A percentile compares a stretch with the other conserved stretches of the same genome.
phyloP scores from a whole-genome alignment of 257 asterid genomes.

The Penstemon barbatus region DNA sequence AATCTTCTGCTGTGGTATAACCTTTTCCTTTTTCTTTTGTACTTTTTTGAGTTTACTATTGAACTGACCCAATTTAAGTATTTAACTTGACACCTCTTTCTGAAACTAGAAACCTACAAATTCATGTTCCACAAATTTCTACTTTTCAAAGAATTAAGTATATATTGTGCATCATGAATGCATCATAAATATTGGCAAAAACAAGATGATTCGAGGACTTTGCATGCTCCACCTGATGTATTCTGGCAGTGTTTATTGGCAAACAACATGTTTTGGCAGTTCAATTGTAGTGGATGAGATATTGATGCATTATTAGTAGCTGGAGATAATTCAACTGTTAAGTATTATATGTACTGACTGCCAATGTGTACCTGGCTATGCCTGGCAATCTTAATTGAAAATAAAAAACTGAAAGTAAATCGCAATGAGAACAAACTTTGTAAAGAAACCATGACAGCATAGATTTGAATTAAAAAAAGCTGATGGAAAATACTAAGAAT shows the following conservation, averaged over 20 bases:
- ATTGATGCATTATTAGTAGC: neutral
- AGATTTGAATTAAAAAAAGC: neutral
- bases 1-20: slow-evolving; percentile 82
- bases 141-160: no score
- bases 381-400: neutral
- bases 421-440: neutral
- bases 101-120: neutral
- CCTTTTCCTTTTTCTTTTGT: slow-evolving; percentile 16
- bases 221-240: neutral
- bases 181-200: neutral
- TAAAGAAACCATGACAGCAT: neutral
- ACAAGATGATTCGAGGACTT: neutral
- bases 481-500: neutral
- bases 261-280: no score
- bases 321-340: neutral
- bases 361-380: neutral
- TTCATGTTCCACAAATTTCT: neutral
- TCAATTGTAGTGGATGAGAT: neutral
- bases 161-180: no score
- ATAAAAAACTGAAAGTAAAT: neutral
- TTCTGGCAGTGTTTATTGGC: neutral
- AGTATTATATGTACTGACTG: neutral
- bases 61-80: slow-evolving; percentile 1
- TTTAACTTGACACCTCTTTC: slow-evolving; percentile 10
- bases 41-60: slow-evolving; percentile 6